Evolutionary conservation across 257 asterid genomes (phyloP), one percentile per base, ranked within the genome.

Genomic region (Solanum lycopersicoides): DNA sequence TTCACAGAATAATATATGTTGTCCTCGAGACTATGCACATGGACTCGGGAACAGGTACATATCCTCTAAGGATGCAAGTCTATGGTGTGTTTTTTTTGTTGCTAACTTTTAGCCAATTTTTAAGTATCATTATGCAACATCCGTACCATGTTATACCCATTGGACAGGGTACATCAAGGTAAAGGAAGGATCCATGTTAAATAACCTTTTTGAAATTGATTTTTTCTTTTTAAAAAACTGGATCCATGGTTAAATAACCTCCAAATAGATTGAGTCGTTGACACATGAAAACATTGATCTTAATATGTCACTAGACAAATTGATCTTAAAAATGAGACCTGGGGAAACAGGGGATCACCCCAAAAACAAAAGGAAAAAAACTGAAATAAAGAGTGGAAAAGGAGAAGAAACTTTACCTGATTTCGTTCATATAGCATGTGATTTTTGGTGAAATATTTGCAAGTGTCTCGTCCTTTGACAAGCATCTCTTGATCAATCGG

Each of bases 351-450:
- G 87, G 20, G 28, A 23, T 25, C 21, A 69, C 50, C 82, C 53
- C 32, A 28, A 69, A 44, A 65, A 68, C 35, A 77, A 5, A 44
- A 13, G 15, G 10, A 7, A 39, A 86, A 28, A 45, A 32, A 35
- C 7, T 50, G 45, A 80, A 47, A 80, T 18, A 32, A 68, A 56
- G 74, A 66, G 50, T 41, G 86, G 69, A 59, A 34, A 63, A 30
- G 1, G 34, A 21, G 37, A 37, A 25, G 41, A 68, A 18, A 75
- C 18, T 75, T 66, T 87, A 89, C 91, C 87, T 76, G 91, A 76
- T 84, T 89, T 82, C 89, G 88, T 84, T 89, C 89, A 84, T 89
- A 89, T 85, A 89, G 86, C 91, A 89, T 87, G 89, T 89, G 89
- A 28, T 89, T 89, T 89, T 89, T 89, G 77, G 89, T 89, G 89